These are phyloP conservation scores for Phytopythium helicoides DNA, from an alignment of 352 stramenopile species.

Conservation along the genomic window DNA sequence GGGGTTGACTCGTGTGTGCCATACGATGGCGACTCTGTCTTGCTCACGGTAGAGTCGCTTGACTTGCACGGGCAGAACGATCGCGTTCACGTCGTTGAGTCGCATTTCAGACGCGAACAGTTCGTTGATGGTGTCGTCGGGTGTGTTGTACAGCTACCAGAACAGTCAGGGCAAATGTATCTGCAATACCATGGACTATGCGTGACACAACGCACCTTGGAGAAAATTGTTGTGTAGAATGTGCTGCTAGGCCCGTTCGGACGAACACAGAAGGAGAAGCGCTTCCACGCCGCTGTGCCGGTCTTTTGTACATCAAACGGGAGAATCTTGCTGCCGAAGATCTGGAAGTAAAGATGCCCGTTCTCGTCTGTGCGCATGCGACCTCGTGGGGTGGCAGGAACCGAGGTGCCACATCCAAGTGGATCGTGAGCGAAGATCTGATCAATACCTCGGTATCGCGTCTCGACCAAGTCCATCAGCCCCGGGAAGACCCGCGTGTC, in stretches of 20 bases:
- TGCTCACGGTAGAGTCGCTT: conserved; percentile 42
- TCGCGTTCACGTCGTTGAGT: conserved; percentile 31
- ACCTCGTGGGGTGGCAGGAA: too few relatives aligned
- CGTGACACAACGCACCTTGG: neutral
- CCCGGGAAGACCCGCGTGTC: neutral
- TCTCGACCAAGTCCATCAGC: neutral
- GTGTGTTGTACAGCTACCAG: neutral
- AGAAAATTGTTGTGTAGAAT: conserved; percentile 6
- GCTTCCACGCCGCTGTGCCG: conserved; percentile 2
- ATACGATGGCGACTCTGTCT: conserved; percentile 52
- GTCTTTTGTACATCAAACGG: conserved; percentile 9
- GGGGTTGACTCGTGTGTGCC: conserved; percentile 46
- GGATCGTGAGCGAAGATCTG: neutral
- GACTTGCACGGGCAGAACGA: conserved; percentile 51
- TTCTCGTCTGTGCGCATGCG: neutral
- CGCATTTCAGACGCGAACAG: conserved; percentile 48
- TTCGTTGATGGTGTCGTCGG: conserved; percentile 51
- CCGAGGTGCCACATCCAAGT: too few relatives aligned
- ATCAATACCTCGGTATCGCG: neutral
- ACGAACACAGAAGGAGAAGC: conserved; percentile 2
- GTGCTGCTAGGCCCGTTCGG: too few relatives aligned
- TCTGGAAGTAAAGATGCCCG: conserved; percentile 4
- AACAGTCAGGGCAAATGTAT: too few relatives aligned
- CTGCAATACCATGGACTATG: too few relatives aligned
- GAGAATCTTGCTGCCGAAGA: conserved; percentile 8